Conservation (phyloP, 2,329 filamentous ascomycete genomes). For the Stemphylium vesicarium region DNA sequence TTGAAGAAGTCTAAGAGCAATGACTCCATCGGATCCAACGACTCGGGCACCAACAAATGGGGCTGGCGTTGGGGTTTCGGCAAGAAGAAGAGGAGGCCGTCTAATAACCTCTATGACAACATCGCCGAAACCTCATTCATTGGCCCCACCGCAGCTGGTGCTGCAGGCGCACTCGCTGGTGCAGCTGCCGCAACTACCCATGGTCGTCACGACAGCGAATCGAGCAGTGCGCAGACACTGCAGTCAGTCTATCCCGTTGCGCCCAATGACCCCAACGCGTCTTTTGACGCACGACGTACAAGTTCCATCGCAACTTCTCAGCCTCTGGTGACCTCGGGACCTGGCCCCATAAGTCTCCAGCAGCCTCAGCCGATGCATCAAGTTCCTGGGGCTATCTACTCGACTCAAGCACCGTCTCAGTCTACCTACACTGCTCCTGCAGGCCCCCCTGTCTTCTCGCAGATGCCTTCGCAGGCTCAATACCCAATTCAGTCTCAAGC, state of each 20-base stretch:
- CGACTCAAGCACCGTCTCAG: slow-evolving; percentile 50
- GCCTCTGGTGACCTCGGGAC: slow-evolving; percentile 40
- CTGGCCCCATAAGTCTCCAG: slow-evolving; percentile 71
- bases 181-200: slow-evolving; percentile 57
- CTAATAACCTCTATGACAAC: slow-evolving; percentile 44
- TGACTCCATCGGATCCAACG: slow-evolving; percentile 61
- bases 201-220: slow-evolving; percentile 56
- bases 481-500: slow-evolving; percentile 28
- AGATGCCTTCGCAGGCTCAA: slow-evolving; percentile 25
- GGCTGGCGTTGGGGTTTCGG: slow-evolving; percentile 66
- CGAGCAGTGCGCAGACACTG: slow-evolving; percentile 58
- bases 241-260: slow-evolving; percentile 71
- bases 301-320: slow-evolving; percentile 56
- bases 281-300: slow-evolving; percentile 63
- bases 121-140: slow-evolving; percentile 46
- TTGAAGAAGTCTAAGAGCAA: slow-evolving; percentile 52
- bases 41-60: slow-evolving; percentile 63
- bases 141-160: slow-evolving; percentile 49
- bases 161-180: slow-evolving; percentile 44
- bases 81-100: slow-evolving; percentile 51
- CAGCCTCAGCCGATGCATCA: slow-evolving; percentile 82
- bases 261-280: slow-evolving; percentile 65
- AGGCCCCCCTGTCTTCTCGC: slow-evolving; percentile 51
- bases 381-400: slow-evolving; percentile 72
- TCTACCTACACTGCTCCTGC: slow-evolving; percentile 50